Evolutionary conservation across 768 basidiomycete species (phyloP).

Genomic region (Strobilomyces echinocephalus): DNA sequence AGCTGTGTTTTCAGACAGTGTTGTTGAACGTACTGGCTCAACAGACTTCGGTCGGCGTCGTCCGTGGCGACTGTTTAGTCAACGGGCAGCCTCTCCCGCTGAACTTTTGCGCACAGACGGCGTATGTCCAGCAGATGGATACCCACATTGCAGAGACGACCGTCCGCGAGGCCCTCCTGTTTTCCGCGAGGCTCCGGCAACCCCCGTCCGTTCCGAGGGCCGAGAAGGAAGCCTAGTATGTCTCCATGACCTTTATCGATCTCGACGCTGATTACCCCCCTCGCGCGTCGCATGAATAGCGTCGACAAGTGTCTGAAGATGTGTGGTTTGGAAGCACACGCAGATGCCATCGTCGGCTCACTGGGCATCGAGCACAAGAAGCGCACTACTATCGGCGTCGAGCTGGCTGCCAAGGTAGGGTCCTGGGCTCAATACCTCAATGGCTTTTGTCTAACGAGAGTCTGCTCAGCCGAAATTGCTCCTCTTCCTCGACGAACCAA

Average conservation of each 20-base stretch:
- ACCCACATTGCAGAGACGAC: slow-evolving; percentile 71
- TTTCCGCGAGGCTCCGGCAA: slow-evolving; percentile 78
- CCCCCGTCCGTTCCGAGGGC: slow-evolving; percentile 54
- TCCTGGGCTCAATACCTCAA: too few relatives aligned
- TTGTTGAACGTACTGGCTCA: slow-evolving; percentile 45
- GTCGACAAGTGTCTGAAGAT: slow-evolving; percentile 58
- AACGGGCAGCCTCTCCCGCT: slow-evolving; percentile 48
- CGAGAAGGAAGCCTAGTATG: slow-evolving; percentile 80
- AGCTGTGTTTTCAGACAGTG: slow-evolving; percentile 41
- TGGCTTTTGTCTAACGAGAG: not conserved
- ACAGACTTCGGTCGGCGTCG: not conserved
- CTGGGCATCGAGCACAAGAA: slow-evolving; percentile 47
- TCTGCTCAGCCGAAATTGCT: slow-evolving; percentile 38
- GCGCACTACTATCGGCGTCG: slow-evolving; percentile 56
- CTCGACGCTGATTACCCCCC: not conserved
- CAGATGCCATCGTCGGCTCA: slow-evolving; percentile 63
- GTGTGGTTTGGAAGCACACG: slow-evolving; percentile 58
- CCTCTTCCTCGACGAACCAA: slow-evolving; percentile 59
- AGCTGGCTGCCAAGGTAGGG: slow-evolving; percentile 50
- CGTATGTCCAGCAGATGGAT: slow-evolving; percentile 63
- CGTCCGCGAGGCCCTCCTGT: slow-evolving; percentile 74
- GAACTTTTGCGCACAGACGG: slow-evolving; percentile 62
- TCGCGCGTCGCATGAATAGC: slow-evolving; percentile 22
- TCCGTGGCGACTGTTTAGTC: slow-evolving; percentile 20
- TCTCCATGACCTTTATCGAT: slow-evolving; percentile 4